A percentile compares a stretch with the other conserved stretches of the same genome.
phyloP scores from a whole-genome alignment of 345 rosid genomes.

The Rhodamnia rubescens region DNA sequence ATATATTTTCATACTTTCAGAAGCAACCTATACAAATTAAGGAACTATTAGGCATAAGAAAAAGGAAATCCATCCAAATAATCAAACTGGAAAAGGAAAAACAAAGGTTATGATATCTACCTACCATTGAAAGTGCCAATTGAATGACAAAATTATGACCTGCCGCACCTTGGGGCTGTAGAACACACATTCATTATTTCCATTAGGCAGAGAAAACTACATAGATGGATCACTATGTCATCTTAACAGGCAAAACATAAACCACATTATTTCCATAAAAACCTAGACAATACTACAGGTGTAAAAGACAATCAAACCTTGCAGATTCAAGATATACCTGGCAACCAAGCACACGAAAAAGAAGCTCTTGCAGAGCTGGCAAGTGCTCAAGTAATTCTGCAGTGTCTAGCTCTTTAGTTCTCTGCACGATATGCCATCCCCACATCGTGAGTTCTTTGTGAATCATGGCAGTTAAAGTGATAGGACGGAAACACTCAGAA shows the following conservation, averaged over 20 bases:
- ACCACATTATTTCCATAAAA: background rate
- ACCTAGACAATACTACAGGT: background rate
- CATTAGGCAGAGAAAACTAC: background rate
- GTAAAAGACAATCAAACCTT: background rate
- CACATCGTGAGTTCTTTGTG: background rate
- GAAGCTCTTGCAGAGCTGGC: constrained; percentile 89
- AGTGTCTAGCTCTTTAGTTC: constrained; percentile 85
- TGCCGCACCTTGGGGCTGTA: constrained; percentile 94
- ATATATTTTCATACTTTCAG: constrained; percentile 81
- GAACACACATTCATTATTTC: constrained; percentile 7
- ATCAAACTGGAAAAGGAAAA: background rate
- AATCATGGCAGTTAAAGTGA: background rate
- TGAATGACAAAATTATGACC: constrained; percentile 72
- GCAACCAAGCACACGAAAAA: constrained; percentile 84
- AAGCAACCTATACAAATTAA: constrained; percentile 42
- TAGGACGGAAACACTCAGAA: background rate
- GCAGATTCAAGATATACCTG: constrained; percentile 36
- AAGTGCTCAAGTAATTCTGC: constrained; percentile 81
- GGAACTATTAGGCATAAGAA: background rate
- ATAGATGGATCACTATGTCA: background rate
- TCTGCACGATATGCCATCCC: constrained; percentile 26
- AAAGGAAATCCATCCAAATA: background rate
- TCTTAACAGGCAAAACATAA: background rate
- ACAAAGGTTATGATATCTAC: constrained; percentile 12
- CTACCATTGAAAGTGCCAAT: constrained; percentile 82